Conservation (phyloP, 768 basidiomycete genomes). For the Panellus pusillus region DNA sequence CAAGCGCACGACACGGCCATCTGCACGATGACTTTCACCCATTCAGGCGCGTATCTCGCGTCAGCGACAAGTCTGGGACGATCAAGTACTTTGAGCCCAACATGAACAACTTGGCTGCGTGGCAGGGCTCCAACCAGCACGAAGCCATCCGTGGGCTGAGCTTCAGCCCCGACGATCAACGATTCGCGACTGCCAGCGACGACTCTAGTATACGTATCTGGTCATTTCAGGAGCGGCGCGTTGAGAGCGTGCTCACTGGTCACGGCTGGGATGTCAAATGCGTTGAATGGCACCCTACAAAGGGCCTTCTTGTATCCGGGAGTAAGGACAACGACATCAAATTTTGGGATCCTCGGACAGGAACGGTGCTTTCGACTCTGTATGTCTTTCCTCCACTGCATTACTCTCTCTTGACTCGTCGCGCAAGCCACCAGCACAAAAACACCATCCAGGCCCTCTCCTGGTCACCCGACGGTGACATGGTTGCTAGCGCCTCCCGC, state of each 20-base stretch:
- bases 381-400: conserved; percentile 36
- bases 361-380: conserved; percentile 88
- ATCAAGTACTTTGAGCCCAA: conserved; percentile 99
- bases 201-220: conserved; percentile 94
- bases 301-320: conserved; percentile 91
- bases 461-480: conserved; percentile 94
- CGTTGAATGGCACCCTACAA: conserved; percentile 98
- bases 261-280: conserved; percentile 99
- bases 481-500: conserved; percentile 91
- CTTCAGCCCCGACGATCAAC: conserved; percentile 88
- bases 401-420: background rate
- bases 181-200: conserved; percentile 94
- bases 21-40: conserved; percentile 85
- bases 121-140: conserved; percentile 81
- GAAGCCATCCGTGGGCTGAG: conserved; percentile 91
- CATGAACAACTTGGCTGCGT: conserved; percentile 97
- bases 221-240: conserved; percentile 89
- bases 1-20: conserved; percentile 97
- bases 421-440: conserved; percentile 89
- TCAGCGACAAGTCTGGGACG: conserved; percentile 88
- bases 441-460: conserved; percentile 91
- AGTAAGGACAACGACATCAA: conserved; percentile 98
- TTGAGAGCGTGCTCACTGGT: conserved; percentile 88
- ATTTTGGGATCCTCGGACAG: conserved; percentile 98
- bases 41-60: conserved; percentile 90